Evolutionary conservation across 306 rosid genomes (phyloP).

Genomic region (Macrotyloma uniflorum): DNA sequence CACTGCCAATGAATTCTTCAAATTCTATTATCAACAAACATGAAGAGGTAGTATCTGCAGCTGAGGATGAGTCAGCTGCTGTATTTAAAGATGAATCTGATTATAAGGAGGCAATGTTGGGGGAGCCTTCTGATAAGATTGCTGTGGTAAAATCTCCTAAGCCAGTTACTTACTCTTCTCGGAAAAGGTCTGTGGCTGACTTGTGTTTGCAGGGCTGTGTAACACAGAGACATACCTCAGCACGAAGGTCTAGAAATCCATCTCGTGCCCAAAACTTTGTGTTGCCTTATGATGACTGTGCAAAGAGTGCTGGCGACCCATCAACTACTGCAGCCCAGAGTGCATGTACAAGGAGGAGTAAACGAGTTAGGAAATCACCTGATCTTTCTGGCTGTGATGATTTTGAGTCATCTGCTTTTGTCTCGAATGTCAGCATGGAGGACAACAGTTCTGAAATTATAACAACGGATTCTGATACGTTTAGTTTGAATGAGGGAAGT

Average conservation of each 20-base stretch:
- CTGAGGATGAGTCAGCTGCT: conserved; percentile 53
- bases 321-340: conserved; percentile 50
- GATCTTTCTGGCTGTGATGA: conserved; percentile 65
- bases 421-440: conserved; percentile 69
- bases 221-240: conserved; percentile 47
- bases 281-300: conserved; percentile 47
- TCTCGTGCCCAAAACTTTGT: conserved; percentile 54
- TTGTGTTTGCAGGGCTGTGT: conserved; percentile 47
- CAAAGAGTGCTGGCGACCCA: conserved; percentile 40
- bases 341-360: conserved; percentile 54
- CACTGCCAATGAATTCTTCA: conserved; percentile 51
- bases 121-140: conserved; percentile 51
- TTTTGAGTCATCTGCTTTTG: conserved; percentile 58
- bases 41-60: conserved; percentile 49
- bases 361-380: conserved; percentile 59
- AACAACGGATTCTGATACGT: conserved; percentile 73
- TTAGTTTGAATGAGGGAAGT: conserved; percentile 76
- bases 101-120: conserved; percentile 47
- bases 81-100: conserved; percentile 49
- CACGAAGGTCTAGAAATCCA: conserved; percentile 69
- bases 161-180: conserved; percentile 54
- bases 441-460: conserved; percentile 72
- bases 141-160: conserved; percentile 50
- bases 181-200: conserved; percentile 63
- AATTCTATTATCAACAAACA: conserved; percentile 47